Base-by-base conservation (phyloP, 768 basidiomycete genomes). In the Ramaria rubella region DNA sequence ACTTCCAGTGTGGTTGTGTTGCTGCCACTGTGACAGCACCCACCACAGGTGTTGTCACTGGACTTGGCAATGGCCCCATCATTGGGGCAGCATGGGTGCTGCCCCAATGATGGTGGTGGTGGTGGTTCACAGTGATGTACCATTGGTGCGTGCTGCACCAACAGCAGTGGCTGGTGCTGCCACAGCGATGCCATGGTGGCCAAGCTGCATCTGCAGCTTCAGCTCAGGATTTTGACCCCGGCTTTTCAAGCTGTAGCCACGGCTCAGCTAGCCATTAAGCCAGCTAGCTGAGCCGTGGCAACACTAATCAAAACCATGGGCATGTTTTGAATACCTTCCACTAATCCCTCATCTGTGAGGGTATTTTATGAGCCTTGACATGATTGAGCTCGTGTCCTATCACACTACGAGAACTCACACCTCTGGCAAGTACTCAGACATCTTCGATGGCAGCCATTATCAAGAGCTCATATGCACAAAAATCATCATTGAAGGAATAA, bases 1-100 rank as follows among this genome's bases (percentile, higher is more conserved):
- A 74, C 48, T 73, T 72, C 0, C 79, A 78, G 58, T 63, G 63
- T 51, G 71, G 68, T 55, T 79, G 64, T 58, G 61, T 67, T 12
- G 75, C 73, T n/a, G n/a, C n/a, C n/a, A n/a, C n/a, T n/a, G n/a
- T n/a, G n/a, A n/a, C n/a, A n/a, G n/a, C n/a, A n/a, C n/a, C n/a
- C n/a, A n/a, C n/a, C n/a, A n/a, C n/a, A n/a, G n/a, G n/a, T n/a
- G n/a, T n/a, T n/a, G n/a, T n/a, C n/a, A n/a, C n/a, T n/a, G n/a
- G n/a, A n/a, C n/a, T n/a, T n/a, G n/a, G n/a, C n/a, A n/a, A n/a
- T n/a, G n/a, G n/a, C n/a, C n/a, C n/a, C n/a, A n/a, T n/a, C n/a
- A n/a, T n/a, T n/a, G n/a, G n/a, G n/a, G n/a, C n/a, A n/a, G n/a
- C n/a, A n/a, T n/a, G n/a, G n/a, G n/a, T n/a, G n/a, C n/a, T n/a